Conservation (phyloP, 2,329 filamentous ascomycete genomes). For the Trichoderma oligosporum region DNA sequence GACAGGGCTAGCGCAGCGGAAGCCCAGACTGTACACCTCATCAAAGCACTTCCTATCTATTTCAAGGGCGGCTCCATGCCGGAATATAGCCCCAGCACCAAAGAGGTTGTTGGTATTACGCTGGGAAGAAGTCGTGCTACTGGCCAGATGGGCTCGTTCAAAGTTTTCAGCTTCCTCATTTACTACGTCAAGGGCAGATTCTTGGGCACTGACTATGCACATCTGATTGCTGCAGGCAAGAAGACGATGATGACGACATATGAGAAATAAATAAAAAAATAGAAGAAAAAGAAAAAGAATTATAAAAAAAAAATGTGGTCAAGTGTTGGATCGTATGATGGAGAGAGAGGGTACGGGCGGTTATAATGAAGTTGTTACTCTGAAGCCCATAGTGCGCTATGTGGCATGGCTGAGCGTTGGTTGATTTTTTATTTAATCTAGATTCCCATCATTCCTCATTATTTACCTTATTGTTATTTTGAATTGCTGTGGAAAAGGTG, state of each 20-base stretch:
- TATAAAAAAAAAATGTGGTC: too few relatives aligned
- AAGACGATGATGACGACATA: conserved; percentile 30
- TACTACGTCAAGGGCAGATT: conserved; percentile 39
- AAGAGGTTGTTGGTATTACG: conserved; percentile 36
- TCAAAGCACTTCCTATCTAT: conserved; percentile 35
- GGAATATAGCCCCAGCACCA: conserved; percentile 31
- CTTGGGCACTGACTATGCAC: conserved; percentile 36
- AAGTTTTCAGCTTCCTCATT: conserved; percentile 38
- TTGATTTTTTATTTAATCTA: not conserved
- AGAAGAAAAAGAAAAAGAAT: not conserved
- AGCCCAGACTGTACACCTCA: conserved; percentile 33
- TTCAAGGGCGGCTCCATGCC: conserved; percentile 30
- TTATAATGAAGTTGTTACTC: too few relatives aligned
- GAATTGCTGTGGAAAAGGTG: not conserved
- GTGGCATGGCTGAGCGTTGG: not conserved
- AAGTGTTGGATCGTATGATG: not conserved
- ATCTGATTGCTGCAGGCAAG: conserved; percentile 34
- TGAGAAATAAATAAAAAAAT: conserved; percentile 29
- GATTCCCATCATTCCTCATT: not conserved
- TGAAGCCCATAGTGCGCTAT: too few relatives aligned
- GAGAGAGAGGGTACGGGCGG: too few relatives aligned
- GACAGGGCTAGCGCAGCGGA: conserved; percentile 33
- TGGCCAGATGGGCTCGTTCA: conserved; percentile 37
- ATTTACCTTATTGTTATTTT: not conserved
- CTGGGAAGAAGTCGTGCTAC: conserved; percentile 39